Percentiles rank a stretch among this genome's conserved stretches.
These are phyloP conservation scores for Platanthera guangdongensis DNA, from an alignment of 106 monocot genomes.

Conservation along the genomic window DNA sequence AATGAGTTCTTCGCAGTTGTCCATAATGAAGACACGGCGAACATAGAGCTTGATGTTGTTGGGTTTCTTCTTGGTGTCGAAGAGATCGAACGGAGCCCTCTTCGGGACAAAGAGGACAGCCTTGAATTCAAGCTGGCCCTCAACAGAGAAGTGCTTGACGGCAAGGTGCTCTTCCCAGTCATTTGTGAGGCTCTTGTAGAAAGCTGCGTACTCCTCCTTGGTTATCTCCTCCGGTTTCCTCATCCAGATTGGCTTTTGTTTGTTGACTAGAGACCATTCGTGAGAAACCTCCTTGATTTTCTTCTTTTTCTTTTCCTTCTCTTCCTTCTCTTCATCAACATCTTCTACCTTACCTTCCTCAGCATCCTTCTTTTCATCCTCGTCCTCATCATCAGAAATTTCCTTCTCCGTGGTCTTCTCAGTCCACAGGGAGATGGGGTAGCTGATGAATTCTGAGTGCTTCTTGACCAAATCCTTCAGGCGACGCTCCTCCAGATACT, in stretches of 20 bases:
- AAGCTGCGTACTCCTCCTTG: constrained; percentile 74
- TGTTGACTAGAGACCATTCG: constrained; percentile 67
- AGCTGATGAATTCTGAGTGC: constrained; percentile 81
- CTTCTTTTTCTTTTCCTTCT: constrained; percentile 77
- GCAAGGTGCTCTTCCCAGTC: constrained; percentile 76
- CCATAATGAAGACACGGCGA: constrained; percentile 75
- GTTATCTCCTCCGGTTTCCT: constrained; percentile 76
- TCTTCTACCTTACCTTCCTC: constrained; percentile 82
- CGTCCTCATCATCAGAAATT: constrained; percentile 75
- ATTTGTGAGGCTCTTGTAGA: constrained; percentile 78
- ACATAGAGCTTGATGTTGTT: constrained; percentile 88
- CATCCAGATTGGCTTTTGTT: constrained; percentile 85
- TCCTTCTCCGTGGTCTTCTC: constrained; percentile 78
- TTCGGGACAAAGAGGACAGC: constrained; percentile 67
- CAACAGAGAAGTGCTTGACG: constrained; percentile 77
- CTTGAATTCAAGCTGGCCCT: constrained; percentile 79
- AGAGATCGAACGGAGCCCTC: constrained; percentile 70
- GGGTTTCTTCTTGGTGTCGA: constrained; percentile 62
- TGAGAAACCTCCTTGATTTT: constrained; percentile 82
- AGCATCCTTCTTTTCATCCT: constrained; percentile 63
- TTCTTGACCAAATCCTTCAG: constrained; percentile 72
- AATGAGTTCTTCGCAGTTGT: constrained; percentile 78
- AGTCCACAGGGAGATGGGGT: constrained; percentile 65
- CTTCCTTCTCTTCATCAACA: constrained; percentile 73
- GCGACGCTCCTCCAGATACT: constrained; percentile 71